Evolutionary conservation across 257 asterid species (phyloP).

Genomic region (Phtheirospermum japonicum): DNA sequence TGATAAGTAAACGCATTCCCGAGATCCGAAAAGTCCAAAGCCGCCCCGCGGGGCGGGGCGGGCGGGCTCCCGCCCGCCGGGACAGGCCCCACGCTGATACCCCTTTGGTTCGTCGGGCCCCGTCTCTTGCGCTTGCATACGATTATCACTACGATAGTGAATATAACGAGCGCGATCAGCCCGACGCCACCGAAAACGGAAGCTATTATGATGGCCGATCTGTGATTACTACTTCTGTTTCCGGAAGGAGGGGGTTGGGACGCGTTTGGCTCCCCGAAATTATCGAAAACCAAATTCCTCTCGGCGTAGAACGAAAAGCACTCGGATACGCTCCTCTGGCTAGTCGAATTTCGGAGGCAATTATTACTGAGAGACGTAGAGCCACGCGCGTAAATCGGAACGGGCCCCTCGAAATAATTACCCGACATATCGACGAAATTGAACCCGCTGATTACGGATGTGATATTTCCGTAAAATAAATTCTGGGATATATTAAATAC

Average conservation of each 20-base stretch:
- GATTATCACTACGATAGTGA: conserved; percentile 37
- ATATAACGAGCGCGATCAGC: conserved; percentile 42
- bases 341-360: conserved; percentile 57
- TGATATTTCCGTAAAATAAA: conserved; percentile 65
- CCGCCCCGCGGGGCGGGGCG: conserved; percentile 42
- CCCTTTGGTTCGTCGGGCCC: conserved; percentile 46
- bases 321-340: conserved; percentile 58
- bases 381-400: conserved; percentile 55
- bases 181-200: conserved; percentile 74
- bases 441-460: conserved; percentile 52
- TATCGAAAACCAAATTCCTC: conserved; percentile 69
- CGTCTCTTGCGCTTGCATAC: conserved; percentile 61
- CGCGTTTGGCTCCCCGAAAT: conserved; percentile 61
- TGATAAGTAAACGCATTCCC: conserved; percentile 77
- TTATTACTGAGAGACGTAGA: conserved; percentile 40
- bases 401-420: conserved; percentile 74
- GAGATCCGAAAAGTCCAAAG: conserved; percentile 54
- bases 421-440: conserved; percentile 57
- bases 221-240: conserved; percentile 33
- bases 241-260: conserved; percentile 45
- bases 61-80: conserved; percentile 55
- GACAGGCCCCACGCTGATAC: conserved; percentile 62
- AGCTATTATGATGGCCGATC: conserved; percentile 53
- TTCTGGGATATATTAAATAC: conserved; percentile 62
- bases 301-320: conserved; percentile 68